Base-by-base conservation (phyloP, 2,329 filamentous ascomycete species). In the Venturia carpophila region DNA sequence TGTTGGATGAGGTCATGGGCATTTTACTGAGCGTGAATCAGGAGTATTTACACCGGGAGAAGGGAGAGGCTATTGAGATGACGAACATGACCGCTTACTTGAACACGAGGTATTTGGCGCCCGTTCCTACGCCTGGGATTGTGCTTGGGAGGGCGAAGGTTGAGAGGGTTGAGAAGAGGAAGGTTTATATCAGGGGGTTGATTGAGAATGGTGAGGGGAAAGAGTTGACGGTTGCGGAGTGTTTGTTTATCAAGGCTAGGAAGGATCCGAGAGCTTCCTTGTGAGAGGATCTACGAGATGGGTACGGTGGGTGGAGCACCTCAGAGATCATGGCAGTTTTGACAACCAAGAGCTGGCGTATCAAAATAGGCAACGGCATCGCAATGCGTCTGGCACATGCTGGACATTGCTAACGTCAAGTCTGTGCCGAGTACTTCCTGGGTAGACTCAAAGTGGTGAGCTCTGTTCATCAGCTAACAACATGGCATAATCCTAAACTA, bases 1-100 rank as follows among this genome's bases (percentile, higher is more conserved):
- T 87, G n/a, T 71, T 88, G 27, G 85, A 88, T 69, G 85, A 88
- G 70, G 73, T 76, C 6, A 80, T 83, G 71, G 83, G 84, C 0
- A 74, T 80, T 6, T 67, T 63, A 10, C 30, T 66, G 30, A 62
- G 39, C 5, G 42, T 65, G 5, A 65, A 61, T 47, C 64, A 65
- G 39, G 45, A 58, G 30, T 65, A 30, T 34, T 66, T 67, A 6
- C 27, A 64, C n/a, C 55, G 68, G 60, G 67, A 67, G 11, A 66
- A 66, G 19, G 71, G 71, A 2, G 71, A 73, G 63, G 56, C 68
- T 24, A 65, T 68, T 2, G 65, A 67, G 47, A 69, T 67, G 13
- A 62, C 70, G 5, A 71, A 71, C 19, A 73, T 76, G 19, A 84
- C 83, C 13, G 82, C 77, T 5, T 82, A 83, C 70, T 71, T 88